Evolutionary conservation across 176 grass and related monocot genomes (phyloP).

Genomic region (Lolium multiflorum): DNA sequence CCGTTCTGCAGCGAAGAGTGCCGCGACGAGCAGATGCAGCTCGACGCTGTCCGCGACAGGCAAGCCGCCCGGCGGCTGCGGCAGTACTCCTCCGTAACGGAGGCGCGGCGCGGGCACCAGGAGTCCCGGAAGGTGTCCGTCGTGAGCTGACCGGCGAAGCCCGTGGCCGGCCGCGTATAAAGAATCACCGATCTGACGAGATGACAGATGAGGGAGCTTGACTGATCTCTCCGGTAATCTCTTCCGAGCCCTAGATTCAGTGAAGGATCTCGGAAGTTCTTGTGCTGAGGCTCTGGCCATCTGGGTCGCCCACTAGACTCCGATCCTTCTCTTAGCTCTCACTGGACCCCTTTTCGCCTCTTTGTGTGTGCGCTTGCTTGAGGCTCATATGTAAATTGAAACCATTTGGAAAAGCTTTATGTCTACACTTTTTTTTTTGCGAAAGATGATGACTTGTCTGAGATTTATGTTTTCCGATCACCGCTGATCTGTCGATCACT

Average conservation of each 20-base stretch:
- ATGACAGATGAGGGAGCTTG: neutral
- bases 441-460: neutral
- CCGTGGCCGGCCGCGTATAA: neutral
- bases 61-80: conserved; percentile 7
- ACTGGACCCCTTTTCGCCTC: neutral
- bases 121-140: conserved; percentile 38
- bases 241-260: neutral
- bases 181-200: neutral
- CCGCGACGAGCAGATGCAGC: conserved; percentile 72
- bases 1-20: conserved; percentile 90
- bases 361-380: neutral
- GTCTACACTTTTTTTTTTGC: too few species aligned
- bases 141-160: neutral
- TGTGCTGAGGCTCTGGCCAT: conserved; percentile 20
- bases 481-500: neutral
- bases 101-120: neutral
- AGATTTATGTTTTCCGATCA: neutral
- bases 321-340: neutral
- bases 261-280: neutral
- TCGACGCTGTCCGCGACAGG: conserved; percentile 48
- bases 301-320: conserved; percentile 4
- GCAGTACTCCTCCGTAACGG: neutral
- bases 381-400: neutral
- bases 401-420: neutral
- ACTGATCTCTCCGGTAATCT: neutral